Base-by-base conservation (phyloP, 768 basidiomycete genomes). In the Pleurotus pulmonarius region DNA sequence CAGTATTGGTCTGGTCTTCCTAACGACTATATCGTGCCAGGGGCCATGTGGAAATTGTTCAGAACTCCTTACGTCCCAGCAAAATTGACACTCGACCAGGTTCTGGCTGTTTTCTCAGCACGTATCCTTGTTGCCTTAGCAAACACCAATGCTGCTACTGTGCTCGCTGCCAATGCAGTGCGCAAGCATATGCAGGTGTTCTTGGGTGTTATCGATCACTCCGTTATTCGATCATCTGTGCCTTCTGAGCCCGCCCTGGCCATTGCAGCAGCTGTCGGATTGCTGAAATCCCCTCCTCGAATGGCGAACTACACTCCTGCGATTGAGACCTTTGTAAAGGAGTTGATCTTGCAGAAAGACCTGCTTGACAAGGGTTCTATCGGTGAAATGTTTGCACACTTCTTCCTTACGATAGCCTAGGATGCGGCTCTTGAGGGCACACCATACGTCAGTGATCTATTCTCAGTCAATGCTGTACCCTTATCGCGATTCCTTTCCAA, bases 241-340 rank as follows among this genome's bases (percentile, higher is more conserved):
- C 55, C 55, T 20, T 56, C 55, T 22, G 55, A 56, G 34, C 55
- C 55, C 6, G 16, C 48, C 29, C 55, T 56, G n/a, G 55, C 55
- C 26, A 56, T 56, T 20, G 46, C 55, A 8, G 55, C 55, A 38
- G 55, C 55, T 29, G 26, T 29, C 26, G 26, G 26, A 26, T 26
- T 26, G 26, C 26, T 26, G 26, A 29, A 29, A 29, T 29, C 26
- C 26, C 26, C 26, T 29, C 26, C 26, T 8, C 26, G 26, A 29
- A 29, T 29, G 26, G 26, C 26, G 5, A 29, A 29, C 26, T 29
- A 29, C 26, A 7, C 26, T 29, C 26, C 26, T 29, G 26, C 26
- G 45, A 46, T 56, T 9, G 34, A 48, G 16, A 48, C 45, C 12
- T 38, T 56, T 25, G 24, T 46, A 8, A 46, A 26, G 7, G 40